A percentile compares a stretch with the other conserved stretches of the same genome.
Conservation (phyloP, 1,284 basidiomycete genomes). For the Stygiomarasmius scandens region DNA sequence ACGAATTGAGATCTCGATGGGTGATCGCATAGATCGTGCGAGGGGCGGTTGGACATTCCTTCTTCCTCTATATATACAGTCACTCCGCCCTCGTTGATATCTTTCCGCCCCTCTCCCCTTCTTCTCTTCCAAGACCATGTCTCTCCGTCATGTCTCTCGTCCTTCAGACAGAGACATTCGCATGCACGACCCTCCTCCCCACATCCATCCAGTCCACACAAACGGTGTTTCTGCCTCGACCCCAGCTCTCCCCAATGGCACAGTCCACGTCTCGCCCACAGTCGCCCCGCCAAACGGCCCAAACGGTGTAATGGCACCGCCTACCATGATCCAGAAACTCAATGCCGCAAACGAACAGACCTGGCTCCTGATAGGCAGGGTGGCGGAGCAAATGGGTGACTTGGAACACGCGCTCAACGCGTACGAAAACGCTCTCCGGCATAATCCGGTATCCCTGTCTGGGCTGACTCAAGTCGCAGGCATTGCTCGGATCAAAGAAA, state of each 20-base stretch:
- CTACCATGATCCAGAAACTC: slow-evolving; percentile 69
- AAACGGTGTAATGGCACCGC: slow-evolving; percentile 27
- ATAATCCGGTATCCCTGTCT: slow-evolving; percentile 86
- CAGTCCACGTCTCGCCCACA: slow-evolving; percentile 42
- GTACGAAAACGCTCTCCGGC: slow-evolving; percentile 90
- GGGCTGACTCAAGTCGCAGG: slow-evolving; percentile 91
- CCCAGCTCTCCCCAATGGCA: slow-evolving; percentile 44
- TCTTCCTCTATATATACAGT: background rate
- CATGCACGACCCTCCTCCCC: slow-evolving; percentile 62
- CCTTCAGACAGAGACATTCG: slow-evolving; percentile 63
- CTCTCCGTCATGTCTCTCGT: slow-evolving; percentile 63
- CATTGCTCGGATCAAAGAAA: slow-evolving; percentile 86
- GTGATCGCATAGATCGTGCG: slow-evolving; percentile 60
- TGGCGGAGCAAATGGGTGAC: slow-evolving; percentile 91
- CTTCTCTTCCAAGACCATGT: slow-evolving; percentile 47
- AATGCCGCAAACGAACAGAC: slow-evolving; percentile 88
- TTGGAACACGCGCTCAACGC: slow-evolving; percentile 86
- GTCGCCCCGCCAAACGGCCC: slow-evolving; percentile 45
- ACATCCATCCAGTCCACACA: slow-evolving; percentile 46
- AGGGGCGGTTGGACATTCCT: slow-evolving; percentile 41
- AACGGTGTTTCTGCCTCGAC: slow-evolving; percentile 52
- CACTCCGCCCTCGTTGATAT: slow-evolving; percentile 35
- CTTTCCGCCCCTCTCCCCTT: slow-evolving; percentile 44
- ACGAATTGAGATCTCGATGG: slow-evolving; percentile 27
- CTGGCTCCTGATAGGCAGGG: slow-evolving; percentile 89